Evolutionary conservation across 345 rosid species (phyloP), one percentile per base, ranked within the genome.

Genomic region (Citrus glauca): DNA sequence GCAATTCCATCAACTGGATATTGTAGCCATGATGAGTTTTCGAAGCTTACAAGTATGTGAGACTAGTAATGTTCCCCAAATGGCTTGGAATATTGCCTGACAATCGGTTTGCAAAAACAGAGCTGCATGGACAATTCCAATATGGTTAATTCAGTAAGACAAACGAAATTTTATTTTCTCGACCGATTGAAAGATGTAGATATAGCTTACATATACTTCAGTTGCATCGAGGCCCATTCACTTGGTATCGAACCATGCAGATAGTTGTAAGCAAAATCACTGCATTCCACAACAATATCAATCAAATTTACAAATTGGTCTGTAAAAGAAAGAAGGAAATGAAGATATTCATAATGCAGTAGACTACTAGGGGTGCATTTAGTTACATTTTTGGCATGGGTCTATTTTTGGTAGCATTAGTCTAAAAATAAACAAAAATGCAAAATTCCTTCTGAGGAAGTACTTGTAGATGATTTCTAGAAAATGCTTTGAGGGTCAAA

Each of bases 211-310:
- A 92, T 86, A 59, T n/a, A 81, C 50, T 77, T 85, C 57, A 90
- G 78, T 40, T 69, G 82, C 79, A 87, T 22, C 27, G 90, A 82
- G 9, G 87, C 89, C 94, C 92, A 92, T 85, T 88, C 89, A 66
- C 30, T 72, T 67, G 94, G 92, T 22, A 92, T 81, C 19, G 91
- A 82, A 42, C 92, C 94, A 82, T 53, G 75, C 17, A 92, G 83
- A 69, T 83, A 90, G 82, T 90, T 89, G 76, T 77, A 88, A 33
- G 91, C 85, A 65, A 90, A 79, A 83, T 90, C 92, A 80, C 97
- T 90, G 76, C 84, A 85, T 65, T 35, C 72, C 64, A 69, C 65
- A 77, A n/a, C 71, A 32, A 30, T 48, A 63, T 27, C 7, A 37
- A 22, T 8, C 5, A 42, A 62, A 30, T 28, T 74, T 22, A 74